Evolutionary conservation across 441 rosid species (phyloP).

Genomic region (Populus tomentosa): DNA sequence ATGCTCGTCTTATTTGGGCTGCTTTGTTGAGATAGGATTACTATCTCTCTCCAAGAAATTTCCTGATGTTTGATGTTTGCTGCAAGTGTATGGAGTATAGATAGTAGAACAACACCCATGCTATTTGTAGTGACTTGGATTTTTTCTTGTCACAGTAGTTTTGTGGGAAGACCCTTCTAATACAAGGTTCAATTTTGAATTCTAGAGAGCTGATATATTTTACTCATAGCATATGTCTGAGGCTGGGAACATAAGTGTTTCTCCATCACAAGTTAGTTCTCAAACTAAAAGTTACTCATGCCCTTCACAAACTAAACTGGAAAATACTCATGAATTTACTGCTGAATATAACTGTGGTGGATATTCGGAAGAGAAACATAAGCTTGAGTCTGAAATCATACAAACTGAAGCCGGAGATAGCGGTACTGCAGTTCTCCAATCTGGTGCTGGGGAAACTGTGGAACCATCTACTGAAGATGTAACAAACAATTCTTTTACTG

Average conservation of each 20-base stretch:
- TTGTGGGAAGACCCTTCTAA: slow-evolving; percentile 6
- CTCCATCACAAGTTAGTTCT: slow-evolving; percentile 35
- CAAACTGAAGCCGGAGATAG: slow-evolving; percentile 19
- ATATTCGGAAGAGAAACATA: slow-evolving; percentile 10
- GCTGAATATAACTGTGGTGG: slow-evolving; percentile 19
- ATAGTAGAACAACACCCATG: background rate
- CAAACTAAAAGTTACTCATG: slow-evolving; percentile 21
- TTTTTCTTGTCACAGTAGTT: background rate
- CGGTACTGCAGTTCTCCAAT: slow-evolving; percentile 1
- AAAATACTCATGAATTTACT: slow-evolving; percentile 21
- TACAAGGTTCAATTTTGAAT: background rate
- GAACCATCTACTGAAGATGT: slow-evolving; percentile 17
- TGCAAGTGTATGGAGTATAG: slow-evolving; percentile 10
- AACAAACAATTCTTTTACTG: background rate
- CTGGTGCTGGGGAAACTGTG: slow-evolving; percentile 1
- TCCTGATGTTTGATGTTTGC: slow-evolving; percentile 7
- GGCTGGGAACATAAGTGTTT: slow-evolving; percentile 31
- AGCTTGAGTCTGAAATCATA: slow-evolving; percentile 12
- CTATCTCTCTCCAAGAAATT: background rate
- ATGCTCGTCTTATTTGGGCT: background rate
- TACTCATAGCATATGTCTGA: slow-evolving; percentile 27
- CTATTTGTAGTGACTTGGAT: background rate
- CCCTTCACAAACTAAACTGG: slow-evolving; percentile 22
- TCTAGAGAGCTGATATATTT: slow-evolving; percentile 16
- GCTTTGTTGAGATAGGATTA: background rate